phyloP scores from a whole-genome alignment of 2,329 filamentous ascomycete species.

The Fusarium beomiforme region DNA sequence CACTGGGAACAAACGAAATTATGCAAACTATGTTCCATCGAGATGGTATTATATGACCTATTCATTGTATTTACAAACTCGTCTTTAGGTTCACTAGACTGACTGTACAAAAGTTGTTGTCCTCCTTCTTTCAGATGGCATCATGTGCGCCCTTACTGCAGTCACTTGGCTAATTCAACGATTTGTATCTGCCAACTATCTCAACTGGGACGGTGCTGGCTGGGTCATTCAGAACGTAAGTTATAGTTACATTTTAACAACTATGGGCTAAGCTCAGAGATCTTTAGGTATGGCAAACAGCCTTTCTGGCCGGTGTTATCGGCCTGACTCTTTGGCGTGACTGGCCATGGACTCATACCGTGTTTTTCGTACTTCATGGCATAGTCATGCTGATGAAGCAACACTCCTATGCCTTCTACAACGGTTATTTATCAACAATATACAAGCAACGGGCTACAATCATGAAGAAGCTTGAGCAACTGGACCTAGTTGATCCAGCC shows the following conservation, averaged over 20 bases:
- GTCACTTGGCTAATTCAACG: slow-evolving; percentile 74
- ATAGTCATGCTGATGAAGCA: slow-evolving; percentile 86
- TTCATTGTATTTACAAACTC: not conserved
- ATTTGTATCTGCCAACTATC: slow-evolving; percentile 64
- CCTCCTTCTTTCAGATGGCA: slow-evolving; percentile 70
- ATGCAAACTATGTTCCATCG: slow-evolving; percentile 71
- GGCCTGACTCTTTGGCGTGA: slow-evolving; percentile 74
- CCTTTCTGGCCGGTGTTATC: slow-evolving; percentile 70
- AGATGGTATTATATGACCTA: slow-evolving; percentile 51
- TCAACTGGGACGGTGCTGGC: slow-evolving; percentile 74
- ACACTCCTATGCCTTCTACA: slow-evolving; percentile 82
- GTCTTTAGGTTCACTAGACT: not conserved
- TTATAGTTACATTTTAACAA: not conserved
- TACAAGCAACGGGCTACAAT: slow-evolving; percentile 61
- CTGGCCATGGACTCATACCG: slow-evolving; percentile 86
- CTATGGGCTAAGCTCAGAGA: not conserved
- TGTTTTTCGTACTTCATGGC: slow-evolving; percentile 79
- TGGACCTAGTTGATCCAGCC: slow-evolving; percentile 63
- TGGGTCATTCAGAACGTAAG: slow-evolving; percentile 78
- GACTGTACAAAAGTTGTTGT: slow-evolving; percentile 55
- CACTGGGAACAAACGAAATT: slow-evolving; percentile 77
- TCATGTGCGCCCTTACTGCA: slow-evolving; percentile 73
- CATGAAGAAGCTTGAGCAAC: slow-evolving; percentile 62
- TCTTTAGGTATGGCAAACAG: slow-evolving; percentile 71
- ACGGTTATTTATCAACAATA: slow-evolving; percentile 74